Base-by-base conservation (phyloP, 2,329 filamentous ascomycete species). In the Fusarium sp. region DNA sequence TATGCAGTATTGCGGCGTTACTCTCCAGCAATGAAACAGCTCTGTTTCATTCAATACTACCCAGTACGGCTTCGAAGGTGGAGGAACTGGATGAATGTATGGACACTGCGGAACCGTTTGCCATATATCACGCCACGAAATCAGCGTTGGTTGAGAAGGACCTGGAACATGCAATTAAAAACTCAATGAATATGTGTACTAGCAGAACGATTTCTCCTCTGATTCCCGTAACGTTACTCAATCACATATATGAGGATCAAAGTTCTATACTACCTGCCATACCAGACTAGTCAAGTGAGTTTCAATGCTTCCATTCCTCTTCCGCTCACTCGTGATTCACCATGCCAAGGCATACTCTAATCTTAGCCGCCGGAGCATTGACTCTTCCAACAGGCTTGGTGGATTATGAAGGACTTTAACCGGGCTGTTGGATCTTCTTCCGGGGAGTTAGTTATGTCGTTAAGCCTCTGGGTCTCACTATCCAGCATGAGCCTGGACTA, bases 1-100 rank as follows among this genome's bases (percentile, higher is more conserved):
- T 15, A 34, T 62, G 56, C 42, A 62, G 7, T 3, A 9, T 15
- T 56, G 48, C 20, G 56, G 58, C 48, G 58, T 28, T 20, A 24
- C 7, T 24, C 23, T n/a, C 15, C n/a, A 52, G 14, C 1, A 28
- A 47, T 44, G 58, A 47, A 56, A 48, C 56, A 28, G 12, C 30
- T 59, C 30, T 44, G 23, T n/a, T 44, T 38, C 32, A 24, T 39
- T 50, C 4, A 39, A 43, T n/a, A 19, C 7, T 14, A n/a, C 34
- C 24, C 12, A 9, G 1, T 28, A 11, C 10, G 10, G 26, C 10
- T 28, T 28, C 26, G 5, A 11, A 28, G 26, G 26, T 28, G 11
- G n/a, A 3, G 17, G 3, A 6, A n/a, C 9, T 7, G 2, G 4
- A 23, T 17, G 20, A 17, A 15, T 9, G 23, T 19, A 14, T 14